A percentile compares a stretch with the other conserved stretches of the same genome.
Conservation (phyloP, 768 basidiomycete species). For the Leccinum aurantiacum region DNA sequence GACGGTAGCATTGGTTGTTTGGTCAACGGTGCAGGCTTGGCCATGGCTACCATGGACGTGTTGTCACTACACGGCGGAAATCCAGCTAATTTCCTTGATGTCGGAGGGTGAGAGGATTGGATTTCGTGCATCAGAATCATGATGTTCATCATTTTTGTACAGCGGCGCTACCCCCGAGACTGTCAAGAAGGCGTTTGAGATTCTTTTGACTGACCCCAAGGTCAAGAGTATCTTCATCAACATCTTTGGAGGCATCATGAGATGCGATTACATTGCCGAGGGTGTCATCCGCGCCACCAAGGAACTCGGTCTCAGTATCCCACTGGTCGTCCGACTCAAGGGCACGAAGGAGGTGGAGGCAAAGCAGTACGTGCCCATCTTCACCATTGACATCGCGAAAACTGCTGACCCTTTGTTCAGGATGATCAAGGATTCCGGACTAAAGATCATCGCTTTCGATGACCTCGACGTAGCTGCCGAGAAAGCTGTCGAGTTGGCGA, state of each 20-base stretch:
- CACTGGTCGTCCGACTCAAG: slow-evolving; percentile 91
- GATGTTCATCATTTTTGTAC: slow-evolving; percentile 7
- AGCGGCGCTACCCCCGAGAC: slow-evolving; percentile 99
- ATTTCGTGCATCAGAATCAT: not conserved
- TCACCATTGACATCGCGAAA: not conserved
- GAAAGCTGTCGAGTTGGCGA: slow-evolving; percentile 70
- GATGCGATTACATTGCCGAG: slow-evolving; percentile 97
- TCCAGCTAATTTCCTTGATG: slow-evolving; percentile 98
- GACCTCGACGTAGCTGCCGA: slow-evolving; percentile 89
- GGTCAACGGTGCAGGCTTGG: slow-evolving; percentile 97
- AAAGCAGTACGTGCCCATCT: slow-evolving; percentile 66
- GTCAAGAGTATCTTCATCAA: slow-evolving; percentile 99
- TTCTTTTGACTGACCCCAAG: slow-evolving; percentile 83
- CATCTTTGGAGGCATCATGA: slow-evolving; percentile 98
- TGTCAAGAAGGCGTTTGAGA: slow-evolving; percentile 99
- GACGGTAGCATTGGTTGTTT: slow-evolving; percentile 97
- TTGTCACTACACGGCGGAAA: slow-evolving; percentile 92
- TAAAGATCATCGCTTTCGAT: slow-evolving; percentile 93
- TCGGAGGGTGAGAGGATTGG: slow-evolving; percentile 70
- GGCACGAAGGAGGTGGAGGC: slow-evolving; percentile 97
- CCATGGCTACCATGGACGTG: slow-evolving; percentile 99
- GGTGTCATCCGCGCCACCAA: slow-evolving; percentile 98
- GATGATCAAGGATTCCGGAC: slow-evolving; percentile 89
- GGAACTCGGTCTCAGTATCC: slow-evolving; percentile 82
- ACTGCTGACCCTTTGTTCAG: slow-evolving; percentile 41